A percentile compares a stretch with the other conserved stretches of the same genome.
Evolutionary conservation across 345 rosid species (phyloP).

Genomic region (Noccaea caerulescens): DNA sequence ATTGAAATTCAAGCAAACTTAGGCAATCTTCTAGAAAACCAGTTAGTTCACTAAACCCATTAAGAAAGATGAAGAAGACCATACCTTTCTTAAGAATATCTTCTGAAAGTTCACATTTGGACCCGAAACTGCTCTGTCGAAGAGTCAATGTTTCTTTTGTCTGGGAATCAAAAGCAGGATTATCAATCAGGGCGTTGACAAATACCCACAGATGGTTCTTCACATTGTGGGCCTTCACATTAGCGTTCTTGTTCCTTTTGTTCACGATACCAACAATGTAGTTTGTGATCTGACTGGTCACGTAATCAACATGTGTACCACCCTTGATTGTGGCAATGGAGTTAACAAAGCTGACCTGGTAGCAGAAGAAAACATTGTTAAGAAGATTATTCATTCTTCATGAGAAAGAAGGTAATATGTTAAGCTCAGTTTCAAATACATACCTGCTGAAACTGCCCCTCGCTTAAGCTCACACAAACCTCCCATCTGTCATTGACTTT

Average conservation of each 20-base stretch:
- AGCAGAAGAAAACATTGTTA: constrained; percentile 21
- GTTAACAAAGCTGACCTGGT: constrained; percentile 95
- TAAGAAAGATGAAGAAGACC: constrained; percentile 24
- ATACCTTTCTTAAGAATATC: constrained; percentile 86
- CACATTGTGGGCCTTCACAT: constrained; percentile 77
- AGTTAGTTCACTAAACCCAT: not conserved
- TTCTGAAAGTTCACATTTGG: constrained; percentile 87
- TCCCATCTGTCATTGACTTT: constrained; percentile 93
- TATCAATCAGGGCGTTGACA: constrained; percentile 95
- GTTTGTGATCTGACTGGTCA: constrained; percentile 84
- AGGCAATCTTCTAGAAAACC: not conserved
- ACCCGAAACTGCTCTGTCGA: constrained; percentile 93
- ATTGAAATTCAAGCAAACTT: constrained; percentile 6
- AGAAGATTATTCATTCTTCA: not conserved
- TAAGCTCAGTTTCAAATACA: not conserved
- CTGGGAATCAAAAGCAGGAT: constrained; percentile 99
- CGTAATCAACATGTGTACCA: constrained; percentile 96
- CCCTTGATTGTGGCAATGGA: constrained; percentile 89
- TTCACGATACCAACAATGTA: constrained; percentile 71
- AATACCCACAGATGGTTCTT: constrained; percentile 95
- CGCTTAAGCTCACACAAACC: constrained; percentile 74
- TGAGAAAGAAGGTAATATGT: not conserved
- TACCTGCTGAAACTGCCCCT: constrained; percentile 99
- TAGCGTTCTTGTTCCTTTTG: constrained; percentile 86
- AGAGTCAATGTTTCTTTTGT: constrained; percentile 97